Evolutionary conservation across 208 protist genomes (phyloP).

Genomic region (Wallacemonas sp.): DNA sequence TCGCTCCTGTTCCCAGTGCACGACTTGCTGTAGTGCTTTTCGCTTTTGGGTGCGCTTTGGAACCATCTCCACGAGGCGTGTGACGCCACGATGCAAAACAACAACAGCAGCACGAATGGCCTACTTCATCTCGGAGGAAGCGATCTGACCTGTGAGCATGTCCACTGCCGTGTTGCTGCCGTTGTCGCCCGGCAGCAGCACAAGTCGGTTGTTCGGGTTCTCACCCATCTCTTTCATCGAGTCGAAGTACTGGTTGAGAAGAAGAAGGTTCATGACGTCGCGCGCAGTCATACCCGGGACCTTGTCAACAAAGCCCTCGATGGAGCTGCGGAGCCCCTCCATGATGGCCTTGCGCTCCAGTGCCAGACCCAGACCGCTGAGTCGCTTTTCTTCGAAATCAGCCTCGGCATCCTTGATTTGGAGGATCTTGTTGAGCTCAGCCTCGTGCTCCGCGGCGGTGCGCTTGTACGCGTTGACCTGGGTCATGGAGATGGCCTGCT

Average conservation of each 20-base stretch:
- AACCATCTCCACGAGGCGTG: too few relatives aligned
- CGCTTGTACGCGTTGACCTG: conserved; percentile 67
- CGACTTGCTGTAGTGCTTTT: too few relatives aligned
- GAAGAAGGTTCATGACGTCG: conserved; percentile 72
- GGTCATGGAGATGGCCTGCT: conserved; percentile 78
- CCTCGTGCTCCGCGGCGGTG: conserved; percentile 62
- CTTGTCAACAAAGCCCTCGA: conserved; percentile 49
- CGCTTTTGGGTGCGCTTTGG: too few relatives aligned
- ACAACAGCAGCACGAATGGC: background rate
- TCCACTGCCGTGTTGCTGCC: conserved; percentile 17
- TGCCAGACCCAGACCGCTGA: conserved; percentile 67
- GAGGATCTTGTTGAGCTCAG: conserved; percentile 64
- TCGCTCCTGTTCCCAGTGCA: too few relatives aligned
- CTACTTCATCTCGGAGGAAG: conserved; percentile 23
- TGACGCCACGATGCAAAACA: background rate
- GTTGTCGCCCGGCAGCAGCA: conserved; percentile 40
- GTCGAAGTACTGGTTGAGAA: conserved; percentile 87
- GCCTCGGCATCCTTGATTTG: conserved; percentile 69
- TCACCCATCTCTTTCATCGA: conserved; percentile 73
- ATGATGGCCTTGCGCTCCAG: conserved; percentile 70
- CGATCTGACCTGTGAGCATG: conserved; percentile 35
- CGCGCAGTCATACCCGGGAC: conserved; percentile 41
- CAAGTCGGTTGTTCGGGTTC: conserved; percentile 32
- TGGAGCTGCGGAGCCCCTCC: conserved; percentile 58
- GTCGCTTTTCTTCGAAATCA: conserved; percentile 68